Conservation (phyloP, 2,329 filamentous ascomycete species). For the Lasiodiplodia sp. region DNA sequence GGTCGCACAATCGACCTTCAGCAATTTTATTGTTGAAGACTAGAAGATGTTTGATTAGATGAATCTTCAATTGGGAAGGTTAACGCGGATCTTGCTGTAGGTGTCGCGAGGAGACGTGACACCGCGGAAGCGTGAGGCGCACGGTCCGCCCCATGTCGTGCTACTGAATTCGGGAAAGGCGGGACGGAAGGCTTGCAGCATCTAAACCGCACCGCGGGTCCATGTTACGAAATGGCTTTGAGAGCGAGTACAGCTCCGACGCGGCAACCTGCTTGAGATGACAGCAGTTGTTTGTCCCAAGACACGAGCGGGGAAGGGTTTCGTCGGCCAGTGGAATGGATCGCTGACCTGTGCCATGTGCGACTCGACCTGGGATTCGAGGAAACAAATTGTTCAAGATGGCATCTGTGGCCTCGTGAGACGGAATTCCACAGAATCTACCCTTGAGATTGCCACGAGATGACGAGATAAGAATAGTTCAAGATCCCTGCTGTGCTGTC, state of each 20-base stretch:
- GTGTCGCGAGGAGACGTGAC: slow-evolving; percentile 11
- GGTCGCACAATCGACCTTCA: neutral
- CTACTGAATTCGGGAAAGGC: slow-evolving; percentile 3
- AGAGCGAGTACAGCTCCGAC: neutral
- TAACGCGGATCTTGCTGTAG: slow-evolving; percentile 1
- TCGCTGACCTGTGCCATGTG: neutral
- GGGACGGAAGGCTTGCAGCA: slow-evolving; percentile 18
- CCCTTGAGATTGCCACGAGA: no score
- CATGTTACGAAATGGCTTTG: neutral
- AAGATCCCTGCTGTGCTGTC: no score
- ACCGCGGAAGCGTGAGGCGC: slow-evolving; percentile 12
- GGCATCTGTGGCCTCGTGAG: neutral
- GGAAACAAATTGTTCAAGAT: neutral
- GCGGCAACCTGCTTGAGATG: neutral
- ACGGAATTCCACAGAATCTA: neutral
- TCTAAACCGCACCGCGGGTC: neutral
- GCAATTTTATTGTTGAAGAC: neutral
- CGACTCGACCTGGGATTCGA: slow-evolving; percentile 8
- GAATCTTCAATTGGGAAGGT: slow-evolving; percentile 1
- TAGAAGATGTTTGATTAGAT: slow-evolving; percentile 6
- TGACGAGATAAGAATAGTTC: no score
- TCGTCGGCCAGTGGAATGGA: slow-evolving; percentile 3
- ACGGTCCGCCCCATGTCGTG: neutral
- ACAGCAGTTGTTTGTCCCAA: neutral
- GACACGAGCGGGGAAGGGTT: no score